These are phyloP conservation scores for Cyclostephanos tholiformis DNA, from an alignment of 108 stramenopile species.

Conservation along the genomic window DNA sequence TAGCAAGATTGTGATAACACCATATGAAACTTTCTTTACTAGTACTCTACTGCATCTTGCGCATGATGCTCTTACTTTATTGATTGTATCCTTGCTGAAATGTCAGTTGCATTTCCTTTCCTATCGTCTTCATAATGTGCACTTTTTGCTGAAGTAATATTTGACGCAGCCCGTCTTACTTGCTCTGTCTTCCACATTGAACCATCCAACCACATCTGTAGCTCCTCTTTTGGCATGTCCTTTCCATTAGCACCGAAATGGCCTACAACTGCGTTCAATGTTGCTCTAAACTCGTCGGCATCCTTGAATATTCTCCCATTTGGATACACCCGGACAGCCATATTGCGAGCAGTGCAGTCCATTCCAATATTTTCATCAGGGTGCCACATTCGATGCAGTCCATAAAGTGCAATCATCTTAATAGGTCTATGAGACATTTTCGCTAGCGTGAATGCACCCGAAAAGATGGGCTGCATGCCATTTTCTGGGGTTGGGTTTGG, in stretches of 20 bases:
- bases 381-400: slow-evolving; percentile 82
- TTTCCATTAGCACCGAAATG: slow-evolving; percentile 72
- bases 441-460: slow-evolving; percentile 84
- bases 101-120: not conserved
- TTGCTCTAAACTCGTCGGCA: slow-evolving; percentile 67
- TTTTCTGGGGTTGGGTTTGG: slow-evolving; percentile 82
- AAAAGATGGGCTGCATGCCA: slow-evolving; percentile 73
- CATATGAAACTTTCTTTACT: not conserved
- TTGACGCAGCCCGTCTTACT: slow-evolving; percentile 25
- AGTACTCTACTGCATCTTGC: not conserved
- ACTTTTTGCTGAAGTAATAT: slow-evolving; percentile 16
- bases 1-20: no score
- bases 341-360: slow-evolving; percentile 58
- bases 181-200: slow-evolving; percentile 50
- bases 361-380: slow-evolving; percentile 72
- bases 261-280: slow-evolving; percentile 79
- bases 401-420: slow-evolving; percentile 79
- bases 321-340: slow-evolving; percentile 73
- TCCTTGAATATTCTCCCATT: slow-evolving; percentile 47
- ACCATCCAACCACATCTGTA: slow-evolving; percentile 50
- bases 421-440: slow-evolving; percentile 78
- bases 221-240: slow-evolving; percentile 56
- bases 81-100: slow-evolving; percentile 9
- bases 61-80: not conserved
- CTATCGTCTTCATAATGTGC: not conserved